Base-by-base conservation (phyloP, 805 yeast genomes). In the Clavispora vitiphila region DNA sequence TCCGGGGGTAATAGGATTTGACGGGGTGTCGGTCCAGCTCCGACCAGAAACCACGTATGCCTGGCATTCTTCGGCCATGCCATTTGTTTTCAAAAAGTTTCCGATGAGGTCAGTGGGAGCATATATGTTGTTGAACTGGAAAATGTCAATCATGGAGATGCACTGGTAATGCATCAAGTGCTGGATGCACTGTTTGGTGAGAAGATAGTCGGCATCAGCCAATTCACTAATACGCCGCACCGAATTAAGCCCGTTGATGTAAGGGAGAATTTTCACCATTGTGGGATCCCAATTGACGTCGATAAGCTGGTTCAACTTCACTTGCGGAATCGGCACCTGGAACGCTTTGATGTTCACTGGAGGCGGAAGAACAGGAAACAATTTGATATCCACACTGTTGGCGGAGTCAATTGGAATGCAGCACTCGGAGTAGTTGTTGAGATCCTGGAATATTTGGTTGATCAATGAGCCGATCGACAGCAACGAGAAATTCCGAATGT, bases 221-320 rank as follows among this genome's bases (percentile, higher is more conserved):
- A 89, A 62, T 39, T 79, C 78, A 15, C 96, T 78, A 29, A 95
- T 91, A 41, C 76, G 74, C 27, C 79, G 72, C 15, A 93, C 79
- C 5, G 93, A 86, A 58, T 91, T 91, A 37, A 89, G 71, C 1
- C 99, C 99, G 55, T 93, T 80, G 38, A 93, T 87, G 50, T 72
- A 84, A 0, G 96, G 96, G 9, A 87, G 64, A 19, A 93, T 86
- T 51, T 85, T 83, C 35, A 88, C 70, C 93, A 93, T 84, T 2
- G 98, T 91, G 1, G 97, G 97, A 61, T 93, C 99, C 97, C 99
- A 93, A 54, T 86, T 83, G 8, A 86, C 83, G 61, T 93, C 99
- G 34, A 87, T 81, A 47, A 93, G 69, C 29, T 76, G 67, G 22
- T 74, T 74, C 25, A 93, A 65, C 39, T 81, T 80, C 1, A 93